These are phyloP conservation scores for Apiospora phragmitis DNA, from an alignment of 2,329 filamentous ascomycete species.

Conservation along the genomic window DNA sequence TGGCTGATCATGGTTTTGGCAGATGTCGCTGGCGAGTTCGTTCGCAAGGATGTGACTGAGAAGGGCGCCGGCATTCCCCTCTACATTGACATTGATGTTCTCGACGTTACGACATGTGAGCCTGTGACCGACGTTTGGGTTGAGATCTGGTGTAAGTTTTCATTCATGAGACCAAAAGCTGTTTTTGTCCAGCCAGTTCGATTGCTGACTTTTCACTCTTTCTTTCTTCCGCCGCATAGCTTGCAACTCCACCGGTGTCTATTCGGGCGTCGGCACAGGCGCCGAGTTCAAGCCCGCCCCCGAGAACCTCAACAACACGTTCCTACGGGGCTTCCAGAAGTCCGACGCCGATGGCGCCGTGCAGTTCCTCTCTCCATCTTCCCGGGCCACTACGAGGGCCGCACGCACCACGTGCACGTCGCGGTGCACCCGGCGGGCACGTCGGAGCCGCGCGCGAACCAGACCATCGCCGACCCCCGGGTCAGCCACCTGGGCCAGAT, in stretches of 20 bases:
- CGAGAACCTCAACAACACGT: conserved; percentile 43
- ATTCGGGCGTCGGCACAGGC: conserved; percentile 43
- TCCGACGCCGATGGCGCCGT: conserved; percentile 43
- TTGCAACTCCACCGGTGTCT: conserved; percentile 47
- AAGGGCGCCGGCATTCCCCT: conserved; percentile 48
- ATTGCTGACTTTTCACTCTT: background rate
- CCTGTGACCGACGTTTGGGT: conserved; percentile 47
- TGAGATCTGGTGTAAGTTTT: conserved; percentile 47
- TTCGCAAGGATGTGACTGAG: conserved; percentile 49
- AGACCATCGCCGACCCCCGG: conserved; percentile 49
- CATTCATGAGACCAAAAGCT: background rate
- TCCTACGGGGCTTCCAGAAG: conserved; percentile 41
- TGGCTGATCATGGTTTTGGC: background rate
- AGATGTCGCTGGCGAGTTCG: conserved; percentile 51
- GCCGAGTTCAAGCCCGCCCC: conserved; percentile 41
- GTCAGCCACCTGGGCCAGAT: conserved; percentile 64
- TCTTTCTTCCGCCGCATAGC: background rate
- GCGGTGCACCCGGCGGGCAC: conserved; percentile 43
- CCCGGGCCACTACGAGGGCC: conserved; percentile 45
- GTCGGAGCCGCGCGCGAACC: conserved; percentile 33
- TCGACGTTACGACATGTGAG: conserved; percentile 55
- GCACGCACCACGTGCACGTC: conserved; percentile 51
- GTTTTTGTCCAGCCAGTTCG: too few relatives aligned
- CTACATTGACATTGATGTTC: conserved; percentile 52
- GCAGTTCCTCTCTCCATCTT: conserved; percentile 42